phyloP scores from a whole-genome alignment of 345 rosid genomes.

The Hibiscus trionum region DNA sequence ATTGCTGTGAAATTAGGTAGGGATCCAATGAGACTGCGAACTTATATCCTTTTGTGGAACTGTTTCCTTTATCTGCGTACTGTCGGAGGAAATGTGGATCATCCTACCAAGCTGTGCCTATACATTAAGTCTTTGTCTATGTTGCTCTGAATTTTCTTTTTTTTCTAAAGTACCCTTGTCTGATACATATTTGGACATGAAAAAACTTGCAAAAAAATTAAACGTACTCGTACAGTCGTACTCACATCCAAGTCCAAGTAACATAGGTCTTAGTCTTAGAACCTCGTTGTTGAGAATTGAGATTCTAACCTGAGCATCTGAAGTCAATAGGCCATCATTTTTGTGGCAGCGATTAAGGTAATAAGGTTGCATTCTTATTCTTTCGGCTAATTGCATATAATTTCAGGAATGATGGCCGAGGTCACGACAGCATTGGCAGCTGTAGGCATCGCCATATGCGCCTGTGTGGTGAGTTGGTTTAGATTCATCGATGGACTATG shows the following conservation, averaged over 20 bases:
- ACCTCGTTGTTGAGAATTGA: not conserved
- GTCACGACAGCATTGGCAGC: constrained; percentile 70
- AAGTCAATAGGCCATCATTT: not conserved
- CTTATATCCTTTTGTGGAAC: not conserved
- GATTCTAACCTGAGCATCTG: not conserved
- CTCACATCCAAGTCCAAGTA: not conserved
- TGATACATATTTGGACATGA: not conserved
- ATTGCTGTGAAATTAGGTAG: constrained; percentile 2
- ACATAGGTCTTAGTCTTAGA: not conserved
- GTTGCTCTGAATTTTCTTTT: not conserved
- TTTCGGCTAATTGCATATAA: not conserved
- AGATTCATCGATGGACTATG: not conserved
- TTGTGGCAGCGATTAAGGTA: not conserved
- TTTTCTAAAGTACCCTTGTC: not conserved
- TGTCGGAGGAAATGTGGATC: not conserved
- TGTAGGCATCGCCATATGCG: constrained; percentile 61
- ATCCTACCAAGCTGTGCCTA: not conserved
- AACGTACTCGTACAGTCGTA: not conserved
- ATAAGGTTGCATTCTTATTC: not conserved
- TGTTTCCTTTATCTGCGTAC: not conserved
- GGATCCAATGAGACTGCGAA: not conserved
- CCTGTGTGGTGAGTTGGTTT: constrained; percentile 75
- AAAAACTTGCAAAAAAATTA: not conserved
- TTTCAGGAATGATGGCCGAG: constrained; percentile 84
- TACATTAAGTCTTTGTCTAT: not conserved